Percentiles rank a stretch among this genome's conserved stretches.
Conservation (phyloP, 2,329 filamentous ascomycete species). For the Pochonia chlamydosporia region DNA sequence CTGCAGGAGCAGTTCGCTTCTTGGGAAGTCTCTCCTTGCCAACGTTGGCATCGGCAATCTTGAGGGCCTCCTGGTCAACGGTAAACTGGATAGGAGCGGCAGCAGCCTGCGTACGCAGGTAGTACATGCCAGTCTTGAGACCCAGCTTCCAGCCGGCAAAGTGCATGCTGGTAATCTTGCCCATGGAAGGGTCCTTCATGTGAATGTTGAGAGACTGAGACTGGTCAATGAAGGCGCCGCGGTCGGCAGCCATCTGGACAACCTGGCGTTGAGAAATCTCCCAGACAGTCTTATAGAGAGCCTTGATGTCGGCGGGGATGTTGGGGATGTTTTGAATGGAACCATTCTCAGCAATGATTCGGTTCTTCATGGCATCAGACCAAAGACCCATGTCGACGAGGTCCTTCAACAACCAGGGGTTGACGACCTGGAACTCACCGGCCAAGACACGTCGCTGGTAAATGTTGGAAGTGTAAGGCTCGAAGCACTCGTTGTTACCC, state of each 20-base stretch:
- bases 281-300: constrained; percentile 99
- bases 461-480: constrained; percentile 99
- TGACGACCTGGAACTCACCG: constrained; percentile 98
- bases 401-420: constrained; percentile 97
- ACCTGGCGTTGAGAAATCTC: constrained; percentile 95
- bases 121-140: constrained; percentile 99
- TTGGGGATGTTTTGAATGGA: constrained; percentile 97
- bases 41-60: constrained; percentile 76
- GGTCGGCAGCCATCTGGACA: constrained; percentile 96
- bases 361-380: constrained; percentile 99
- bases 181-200: constrained; percentile 99
- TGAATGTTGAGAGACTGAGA: constrained; percentile 99
- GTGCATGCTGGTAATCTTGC: constrained; percentile 99
- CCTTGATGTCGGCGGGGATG: constrained; percentile 92
- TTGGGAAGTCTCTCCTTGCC: constrained; percentile 59
- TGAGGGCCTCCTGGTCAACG: constrained; percentile 91
- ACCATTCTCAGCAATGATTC: constrained; percentile 94
- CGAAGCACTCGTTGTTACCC: constrained; percentile 99
- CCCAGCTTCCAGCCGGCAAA: constrained; percentile 99
- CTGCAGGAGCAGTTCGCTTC: constrained; percentile 60
- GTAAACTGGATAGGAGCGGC: constrained; percentile 98
- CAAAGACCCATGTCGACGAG: constrained; percentile 96
- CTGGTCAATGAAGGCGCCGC: constrained; percentile 97
- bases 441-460: constrained; percentile 97
- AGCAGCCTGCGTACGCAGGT: constrained; percentile 94